Conservation (phyloP, 768 basidiomycete genomes). For the Mycena indigotica region DNA sequence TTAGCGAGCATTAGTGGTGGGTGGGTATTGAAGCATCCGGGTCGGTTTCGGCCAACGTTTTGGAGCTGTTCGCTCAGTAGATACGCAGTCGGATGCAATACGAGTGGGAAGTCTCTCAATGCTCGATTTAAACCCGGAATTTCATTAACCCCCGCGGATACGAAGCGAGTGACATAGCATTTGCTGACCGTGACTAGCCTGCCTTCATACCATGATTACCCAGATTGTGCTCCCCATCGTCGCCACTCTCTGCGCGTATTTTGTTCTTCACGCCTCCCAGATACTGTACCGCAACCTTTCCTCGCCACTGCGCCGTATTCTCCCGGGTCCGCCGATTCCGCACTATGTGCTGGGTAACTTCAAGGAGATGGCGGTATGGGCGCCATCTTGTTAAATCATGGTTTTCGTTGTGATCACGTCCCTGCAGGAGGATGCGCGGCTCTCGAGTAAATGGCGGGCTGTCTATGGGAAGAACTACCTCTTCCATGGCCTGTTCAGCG, state of each 20-base stretch:
- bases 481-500: constrained; percentile 36
- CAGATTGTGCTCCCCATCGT: constrained; percentile 5
- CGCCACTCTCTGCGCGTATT: not conserved
- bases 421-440: not conserved
- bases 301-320: constrained; percentile 4
- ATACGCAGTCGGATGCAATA: no score
- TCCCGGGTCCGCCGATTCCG: not conserved
- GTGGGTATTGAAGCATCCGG: no score
- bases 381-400: not conserved
- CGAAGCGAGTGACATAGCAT: no score
- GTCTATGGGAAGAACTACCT: constrained; percentile 39
- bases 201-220: constrained; percentile 1
- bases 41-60: no score
- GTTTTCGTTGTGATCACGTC: not conserved
- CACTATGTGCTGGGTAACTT: constrained; percentile 28
- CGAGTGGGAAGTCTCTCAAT: no score
- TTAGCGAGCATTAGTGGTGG: not conserved
- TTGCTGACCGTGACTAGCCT: no score
- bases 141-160: no score
- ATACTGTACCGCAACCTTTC: constrained; percentile 6
- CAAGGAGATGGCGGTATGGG: constrained; percentile 25
- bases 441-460: constrained; percentile 33
- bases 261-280: not conserved
- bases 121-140: no score
- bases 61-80: no score